Evolutionary conservation across 139 green algal species (phyloP), one percentile per base, ranked within the genome.

Genomic region (Mychonastes homosphaera): DNA sequence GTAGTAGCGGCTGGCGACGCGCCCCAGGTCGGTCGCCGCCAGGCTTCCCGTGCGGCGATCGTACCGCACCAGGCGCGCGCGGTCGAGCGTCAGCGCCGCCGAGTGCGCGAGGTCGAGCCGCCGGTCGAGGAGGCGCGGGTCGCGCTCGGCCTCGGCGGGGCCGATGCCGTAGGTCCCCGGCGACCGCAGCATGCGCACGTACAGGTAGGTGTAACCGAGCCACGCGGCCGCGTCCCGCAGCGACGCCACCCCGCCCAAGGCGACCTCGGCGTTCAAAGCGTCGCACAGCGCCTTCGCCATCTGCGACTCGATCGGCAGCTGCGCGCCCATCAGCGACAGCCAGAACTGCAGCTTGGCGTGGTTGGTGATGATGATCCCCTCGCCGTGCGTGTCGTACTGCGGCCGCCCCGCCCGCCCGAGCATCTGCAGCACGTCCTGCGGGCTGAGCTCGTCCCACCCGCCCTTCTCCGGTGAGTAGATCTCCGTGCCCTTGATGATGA

Each of bases 361-460:
- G 23, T 67, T 65, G 5, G 77, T 84, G 75, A 98, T 95, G 78
- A 98, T 96, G 80, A 98, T 93, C 59, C 89, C 91, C 72, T 95
- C 85, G 39, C 92, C 92, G 65, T 88, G 92, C 2, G 84, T 87
- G 74, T 98, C 92, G 47, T 81, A 98, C 82, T 97, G 89, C 12
- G 92, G 92, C 1, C 92, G 79, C 4, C 92, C 58, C 8, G 92
- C 92, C 27, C 92, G 83, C 13, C 92, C 92, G 75, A 98, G 85
- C 92, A 98, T 98, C 79, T 98, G 92, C 92, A 98, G 97, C 34
- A 98, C 82, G 71, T 98, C 92, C 79, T 95, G 82, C 6, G 84
- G 81, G 43, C 67, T 82, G 47, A 98, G 79, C 77, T 98, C 90
- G 53, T 76, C 78, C 92, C 92, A 98, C 2, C 61, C 78, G 26